Conservation (phyloP, 768 basidiomycete genomes). For the Lepiota brunneoincarnata region DNA sequence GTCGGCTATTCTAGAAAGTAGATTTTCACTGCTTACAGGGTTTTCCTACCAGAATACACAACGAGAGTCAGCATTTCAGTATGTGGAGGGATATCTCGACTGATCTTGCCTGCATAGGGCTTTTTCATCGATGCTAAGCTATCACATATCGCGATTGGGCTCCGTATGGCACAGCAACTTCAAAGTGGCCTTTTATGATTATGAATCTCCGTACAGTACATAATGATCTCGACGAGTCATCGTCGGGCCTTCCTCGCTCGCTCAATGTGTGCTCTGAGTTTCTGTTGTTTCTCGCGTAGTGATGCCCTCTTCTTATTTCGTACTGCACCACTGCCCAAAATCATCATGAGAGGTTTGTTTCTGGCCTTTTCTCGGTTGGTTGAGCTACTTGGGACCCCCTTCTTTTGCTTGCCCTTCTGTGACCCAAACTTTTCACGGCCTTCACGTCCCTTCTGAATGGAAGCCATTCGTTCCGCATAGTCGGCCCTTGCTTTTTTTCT, state of each 20-base stretch:
- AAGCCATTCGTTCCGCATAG: constrained; percentile 92
- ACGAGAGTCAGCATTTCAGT: constrained; percentile 41
- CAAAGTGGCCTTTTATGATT: neutral
- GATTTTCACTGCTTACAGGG: neutral
- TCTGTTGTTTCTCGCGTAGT: constrained; percentile 77
- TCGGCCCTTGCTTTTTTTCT: constrained; percentile 91
- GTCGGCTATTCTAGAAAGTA: neutral
- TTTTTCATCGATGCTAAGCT: constrained; percentile 76
- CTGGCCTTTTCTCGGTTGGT: constrained; percentile 91
- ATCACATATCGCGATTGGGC: constrained; percentile 73
- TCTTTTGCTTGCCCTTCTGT: constrained; percentile 88
- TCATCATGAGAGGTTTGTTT: constrained; percentile 97
- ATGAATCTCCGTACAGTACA: neutral
- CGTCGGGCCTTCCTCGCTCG: constrained; percentile 54
- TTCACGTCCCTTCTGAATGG: constrained; percentile 89
- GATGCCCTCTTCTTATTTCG: constrained; percentile 81
- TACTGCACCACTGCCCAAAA: constrained; percentile 74
- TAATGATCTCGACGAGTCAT: constrained; percentile 14
- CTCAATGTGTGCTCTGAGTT: constrained; percentile 73
- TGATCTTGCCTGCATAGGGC: constrained; percentile 32
- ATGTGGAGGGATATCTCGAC: neutral
- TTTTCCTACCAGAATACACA: constrained; percentile 46
- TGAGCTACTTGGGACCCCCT: constrained; percentile 76
- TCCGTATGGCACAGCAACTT: constrained; percentile 48
- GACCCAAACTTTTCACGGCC: constrained; percentile 93